phyloP scores from a whole-genome alignment of 2,329 filamentous ascomycete genomes.

The Colletotrichum lindemuthianum region DNA sequence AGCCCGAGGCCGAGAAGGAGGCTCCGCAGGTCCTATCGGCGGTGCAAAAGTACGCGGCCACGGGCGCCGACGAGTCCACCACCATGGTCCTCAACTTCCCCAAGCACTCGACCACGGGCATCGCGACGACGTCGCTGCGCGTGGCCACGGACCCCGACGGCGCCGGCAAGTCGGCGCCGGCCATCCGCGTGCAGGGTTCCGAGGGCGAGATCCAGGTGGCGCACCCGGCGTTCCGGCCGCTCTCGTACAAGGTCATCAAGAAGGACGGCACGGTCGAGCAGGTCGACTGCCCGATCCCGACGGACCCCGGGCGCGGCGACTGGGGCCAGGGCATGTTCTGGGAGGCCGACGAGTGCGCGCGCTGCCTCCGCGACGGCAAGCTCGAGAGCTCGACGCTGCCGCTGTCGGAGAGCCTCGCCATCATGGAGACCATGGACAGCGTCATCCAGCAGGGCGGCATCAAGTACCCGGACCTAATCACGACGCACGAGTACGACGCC shows the following conservation, averaged over 20 bases:
- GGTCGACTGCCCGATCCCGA: slow-evolving; percentile 64
- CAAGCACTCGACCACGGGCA: slow-evolving; percentile 72
- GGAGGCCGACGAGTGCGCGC: slow-evolving; percentile 83
- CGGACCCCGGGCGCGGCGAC: slow-evolving; percentile 55
- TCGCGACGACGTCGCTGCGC: slow-evolving; percentile 75
- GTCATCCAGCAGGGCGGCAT: slow-evolving; percentile 64
- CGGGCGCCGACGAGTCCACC: slow-evolving; percentile 82
- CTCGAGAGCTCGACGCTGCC: slow-evolving; percentile 78
- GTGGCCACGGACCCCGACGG: slow-evolving; percentile 68
- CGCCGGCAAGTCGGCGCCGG: slow-evolving; percentile 67
- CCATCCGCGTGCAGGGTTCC: slow-evolving; percentile 83
- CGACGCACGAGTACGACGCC: slow-evolving; percentile 66
- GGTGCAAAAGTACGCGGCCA: slow-evolving; percentile 74
- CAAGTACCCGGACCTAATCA: slow-evolving; percentile 65
- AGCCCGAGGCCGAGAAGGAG: slow-evolving; percentile 74
- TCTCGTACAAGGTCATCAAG: slow-evolving; percentile 71
- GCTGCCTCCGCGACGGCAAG: slow-evolving; percentile 79
- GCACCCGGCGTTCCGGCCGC: slow-evolving; percentile 76
- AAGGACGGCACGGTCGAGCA: slow-evolving; percentile 59
- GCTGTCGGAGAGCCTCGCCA: slow-evolving; percentile 80
- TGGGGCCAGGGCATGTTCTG: slow-evolving; percentile 88
- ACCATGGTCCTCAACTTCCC: slow-evolving; percentile 83
- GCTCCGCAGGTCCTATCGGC: slow-evolving; percentile 74
- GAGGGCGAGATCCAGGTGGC: slow-evolving; percentile 85
- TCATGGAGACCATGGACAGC: slow-evolving; percentile 80